These are phyloP conservation scores for Talaromyces sp. DNA, from an alignment of 2,329 filamentous ascomycete species.

Conservation along the genomic window DNA sequence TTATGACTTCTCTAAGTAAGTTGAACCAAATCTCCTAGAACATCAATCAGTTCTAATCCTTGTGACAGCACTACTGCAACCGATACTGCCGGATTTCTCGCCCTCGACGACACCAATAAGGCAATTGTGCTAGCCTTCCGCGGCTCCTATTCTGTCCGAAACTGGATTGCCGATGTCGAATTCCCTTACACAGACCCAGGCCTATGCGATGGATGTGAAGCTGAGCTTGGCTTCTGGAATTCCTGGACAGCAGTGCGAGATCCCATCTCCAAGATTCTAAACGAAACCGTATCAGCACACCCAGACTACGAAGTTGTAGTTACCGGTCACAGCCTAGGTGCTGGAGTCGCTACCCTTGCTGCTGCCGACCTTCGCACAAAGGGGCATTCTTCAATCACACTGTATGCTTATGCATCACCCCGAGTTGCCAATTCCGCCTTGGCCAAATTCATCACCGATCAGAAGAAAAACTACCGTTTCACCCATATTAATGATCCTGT, in stretches of 20 bases:
- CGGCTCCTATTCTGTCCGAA: constrained; percentile 39
- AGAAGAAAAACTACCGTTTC: constrained; percentile 62
- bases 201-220: constrained; percentile 48
- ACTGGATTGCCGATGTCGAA: constrained; percentile 35
- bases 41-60: neutral
- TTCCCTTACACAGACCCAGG: constrained; percentile 34
- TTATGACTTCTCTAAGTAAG: constrained; percentile 52
- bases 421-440: constrained; percentile 64
- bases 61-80: constrained; percentile 23
- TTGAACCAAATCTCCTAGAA: neutral
- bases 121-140: constrained; percentile 42
- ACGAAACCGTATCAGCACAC: constrained; percentile 16
- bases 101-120: constrained; percentile 49
- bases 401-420: constrained; percentile 70
- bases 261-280: constrained; percentile 41
- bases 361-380: constrained; percentile 57
- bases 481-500: constrained; percentile 71
- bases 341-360: constrained; percentile 64
- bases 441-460: constrained; percentile 56
- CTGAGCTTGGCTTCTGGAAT: constrained; percentile 51
- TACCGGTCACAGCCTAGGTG: constrained; percentile 70
- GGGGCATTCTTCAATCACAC: constrained; percentile 52
- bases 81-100: constrained; percentile 54
- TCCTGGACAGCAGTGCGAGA: constrained; percentile 45
- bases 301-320: constrained; percentile 46